Evolutionary conservation across 176 grass and related monocot species (phyloP), one percentile per base, ranked within the genome.

Genomic region (Microstegium vimineum): DNA sequence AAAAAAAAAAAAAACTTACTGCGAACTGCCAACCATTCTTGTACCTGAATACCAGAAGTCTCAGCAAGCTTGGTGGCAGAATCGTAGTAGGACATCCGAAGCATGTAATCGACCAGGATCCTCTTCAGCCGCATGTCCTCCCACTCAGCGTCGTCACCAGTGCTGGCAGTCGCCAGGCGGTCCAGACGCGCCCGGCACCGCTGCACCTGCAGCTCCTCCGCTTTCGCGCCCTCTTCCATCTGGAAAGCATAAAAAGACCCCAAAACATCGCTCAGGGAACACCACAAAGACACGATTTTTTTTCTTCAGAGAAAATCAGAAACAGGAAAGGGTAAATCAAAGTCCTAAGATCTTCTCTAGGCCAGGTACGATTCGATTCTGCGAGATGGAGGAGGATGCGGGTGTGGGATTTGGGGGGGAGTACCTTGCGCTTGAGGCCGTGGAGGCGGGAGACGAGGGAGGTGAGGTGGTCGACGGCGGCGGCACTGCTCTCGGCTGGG

Each of bases 91-190:
- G 91, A 96, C 91, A 99, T 96, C 6, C 97, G 91, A 46, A 99
- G 87, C 97, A 99, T 92, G 81, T 96, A 99, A 87, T 99, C 97
- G 18, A 99, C 92, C n/a, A 99, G 80, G 81, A 99, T 75, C 71
- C 93, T 81, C 83, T 90, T 96, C 37, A 96, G 87, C 35, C 93
- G 86, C 42, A 83, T n/a, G 12, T 89, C 88, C 28, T 90, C 92
- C 91, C 93, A 99, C 52, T 87, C 84, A 2, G 22, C 42, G 18
- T 88, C 84, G 7, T 93, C 87, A 13, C 94, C 89, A 1, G 83
- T 59, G 32, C 63, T 77, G 12, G 87, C 83, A 0, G 89, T 79
- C 0, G 82, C 91, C 85, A 99, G 67, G 42, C 90, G 91, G 42
- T 99, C 87, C 60, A 99, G 83, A 20, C 93, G 89, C 9, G 93